Conservation (phyloP, 345 rosid species). For the Angophora floribunda region DNA sequence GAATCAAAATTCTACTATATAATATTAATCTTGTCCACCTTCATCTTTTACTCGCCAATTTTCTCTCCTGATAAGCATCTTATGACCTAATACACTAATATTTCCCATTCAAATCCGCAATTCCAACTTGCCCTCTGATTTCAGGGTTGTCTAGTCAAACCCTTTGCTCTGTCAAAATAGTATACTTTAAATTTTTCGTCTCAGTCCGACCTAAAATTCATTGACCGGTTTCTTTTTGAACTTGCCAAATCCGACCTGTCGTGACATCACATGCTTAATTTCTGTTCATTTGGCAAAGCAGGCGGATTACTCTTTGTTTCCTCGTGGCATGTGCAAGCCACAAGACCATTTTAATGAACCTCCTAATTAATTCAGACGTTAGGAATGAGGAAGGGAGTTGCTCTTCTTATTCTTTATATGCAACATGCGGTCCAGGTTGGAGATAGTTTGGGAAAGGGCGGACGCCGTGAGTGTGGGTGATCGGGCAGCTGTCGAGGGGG, state of each 20-base stretch:
- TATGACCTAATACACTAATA: not conserved
- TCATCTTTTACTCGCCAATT: not conserved
- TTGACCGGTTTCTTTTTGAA: too few relatives aligned
- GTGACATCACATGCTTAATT: too few relatives aligned
- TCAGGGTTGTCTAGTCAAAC: not conserved
- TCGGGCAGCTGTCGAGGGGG: not conserved
- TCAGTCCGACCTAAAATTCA: too few relatives aligned
- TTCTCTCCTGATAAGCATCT: not conserved
- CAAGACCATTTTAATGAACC: not conserved
- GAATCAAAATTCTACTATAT: not conserved
- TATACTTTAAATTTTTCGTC: not conserved
- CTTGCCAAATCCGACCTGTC: too few relatives aligned
- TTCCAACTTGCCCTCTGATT: not conserved
- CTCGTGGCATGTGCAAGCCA: not conserved
- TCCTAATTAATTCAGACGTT: not conserved
- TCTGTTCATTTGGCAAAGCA: too few relatives aligned
- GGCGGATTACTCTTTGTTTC: too few relatives aligned
- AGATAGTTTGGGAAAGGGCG: not conserved
- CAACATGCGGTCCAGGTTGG: not conserved
- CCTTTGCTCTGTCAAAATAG: not conserved
- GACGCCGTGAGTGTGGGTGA: not conserved
- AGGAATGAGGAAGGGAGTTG: not conserved
- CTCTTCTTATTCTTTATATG: not conserved
- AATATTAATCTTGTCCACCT: not conserved
- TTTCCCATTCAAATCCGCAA: not conserved